phyloP scores from a whole-genome alignment of 768 basidiomycete species.

The Tulasnella sp. region DNA sequence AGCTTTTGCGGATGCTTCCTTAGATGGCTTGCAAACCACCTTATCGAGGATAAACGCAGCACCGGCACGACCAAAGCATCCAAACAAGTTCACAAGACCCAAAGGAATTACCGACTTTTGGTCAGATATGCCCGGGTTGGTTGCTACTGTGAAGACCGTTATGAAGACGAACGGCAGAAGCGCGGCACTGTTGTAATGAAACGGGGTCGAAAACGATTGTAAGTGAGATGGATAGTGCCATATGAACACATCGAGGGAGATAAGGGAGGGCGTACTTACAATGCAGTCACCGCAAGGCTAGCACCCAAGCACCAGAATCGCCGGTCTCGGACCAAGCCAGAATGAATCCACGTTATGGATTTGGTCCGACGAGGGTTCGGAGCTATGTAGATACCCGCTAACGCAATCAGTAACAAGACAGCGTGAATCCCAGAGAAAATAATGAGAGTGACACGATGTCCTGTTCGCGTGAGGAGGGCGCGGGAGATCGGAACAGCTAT shows the following conservation, averaged over 20 bases:
- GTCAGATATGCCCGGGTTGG: not conserved
- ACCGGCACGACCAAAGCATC: not conserved
- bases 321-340: not conserved
- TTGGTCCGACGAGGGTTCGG: not conserved
- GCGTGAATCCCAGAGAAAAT: slow-evolving; percentile 25
- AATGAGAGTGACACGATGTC: slow-evolving; percentile 21
- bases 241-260: no score
- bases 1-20: not conserved
- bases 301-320: slow-evolving; percentile 28
- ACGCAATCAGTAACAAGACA: slow-evolving; percentile 22
- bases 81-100: not conserved
- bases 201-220: no score
- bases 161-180: slow-evolving; percentile 4
- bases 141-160: not conserved
- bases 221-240: no score
- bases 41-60: not conserved
- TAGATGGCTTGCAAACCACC: not conserved
- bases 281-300: slow-evolving; percentile 25
- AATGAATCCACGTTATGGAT: slow-evolving; percentile 14
- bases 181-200: not conserved
- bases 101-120: not conserved
- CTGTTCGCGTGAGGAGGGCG: slow-evolving; percentile 25
- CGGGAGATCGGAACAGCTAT: slow-evolving; percentile 20
- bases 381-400: slow-evolving; percentile 26
- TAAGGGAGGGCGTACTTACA: slow-evolving; percentile 2